Conservation (phyloP, 768 basidiomycete species). For the Boletales sp. region DNA sequence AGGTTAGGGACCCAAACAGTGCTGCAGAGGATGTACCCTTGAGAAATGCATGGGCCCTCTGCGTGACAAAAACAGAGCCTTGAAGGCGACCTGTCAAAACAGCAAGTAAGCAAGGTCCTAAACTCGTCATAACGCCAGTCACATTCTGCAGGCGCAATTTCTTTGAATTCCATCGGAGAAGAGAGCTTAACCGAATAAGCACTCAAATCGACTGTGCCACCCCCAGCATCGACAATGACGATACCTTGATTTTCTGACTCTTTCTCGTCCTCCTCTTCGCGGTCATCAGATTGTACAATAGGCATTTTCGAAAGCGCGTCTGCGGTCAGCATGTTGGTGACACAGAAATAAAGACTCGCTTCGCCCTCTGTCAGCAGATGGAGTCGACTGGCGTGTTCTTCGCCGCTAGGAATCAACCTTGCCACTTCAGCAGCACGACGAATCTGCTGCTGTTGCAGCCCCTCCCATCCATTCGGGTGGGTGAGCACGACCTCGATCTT, state of each 20-base stretch:
- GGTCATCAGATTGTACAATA: too few species aligned
- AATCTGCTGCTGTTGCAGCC: slow-evolving; percentile 24
- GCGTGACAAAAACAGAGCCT: slow-evolving; percentile 36
- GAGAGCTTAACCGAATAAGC: slow-evolving; percentile 29
- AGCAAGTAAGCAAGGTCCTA: background rate
- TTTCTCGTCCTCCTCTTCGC: background rate
- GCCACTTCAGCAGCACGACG: slow-evolving; percentile 22
- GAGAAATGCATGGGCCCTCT: slow-evolving; percentile 26
- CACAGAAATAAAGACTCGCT: slow-evolving; percentile 34
- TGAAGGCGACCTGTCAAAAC: slow-evolving; percentile 31
- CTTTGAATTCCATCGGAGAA: slow-evolving; percentile 25
- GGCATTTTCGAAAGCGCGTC: too few species aligned
- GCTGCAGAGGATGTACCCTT: slow-evolving; percentile 13
- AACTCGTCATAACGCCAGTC: background rate
- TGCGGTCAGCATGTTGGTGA: slow-evolving; percentile 11
- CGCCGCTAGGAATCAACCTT: slow-evolving; percentile 15
- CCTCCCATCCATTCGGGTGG: slow-evolving; percentile 33
- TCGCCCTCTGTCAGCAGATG: slow-evolving; percentile 26
- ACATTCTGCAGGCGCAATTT: slow-evolving; percentile 34
- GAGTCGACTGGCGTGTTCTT: slow-evolving; percentile 10
- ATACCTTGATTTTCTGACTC: slow-evolving; percentile 32
- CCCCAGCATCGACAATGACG: slow-evolving; percentile 44
- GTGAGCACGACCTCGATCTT: slow-evolving; percentile 23
- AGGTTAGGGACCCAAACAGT: background rate
- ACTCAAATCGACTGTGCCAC: slow-evolving; percentile 39